phyloP scores from a whole-genome alignment of 169 alveolate species.

The Amoebophrya sp. region DNA sequence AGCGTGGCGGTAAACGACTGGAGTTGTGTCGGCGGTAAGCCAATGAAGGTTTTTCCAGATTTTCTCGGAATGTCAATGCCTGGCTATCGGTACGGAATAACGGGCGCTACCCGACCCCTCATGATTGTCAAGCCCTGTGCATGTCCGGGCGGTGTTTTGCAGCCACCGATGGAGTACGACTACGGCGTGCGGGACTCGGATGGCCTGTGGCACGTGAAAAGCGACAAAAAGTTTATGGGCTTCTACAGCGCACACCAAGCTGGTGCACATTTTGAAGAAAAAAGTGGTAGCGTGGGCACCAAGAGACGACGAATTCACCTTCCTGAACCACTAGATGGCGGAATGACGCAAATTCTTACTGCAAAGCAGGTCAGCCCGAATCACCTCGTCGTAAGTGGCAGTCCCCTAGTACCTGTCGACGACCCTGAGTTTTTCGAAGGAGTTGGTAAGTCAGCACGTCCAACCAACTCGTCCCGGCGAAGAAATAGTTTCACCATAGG shows the following conservation, averaged over 20 bases:
- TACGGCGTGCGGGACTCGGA: neutral
- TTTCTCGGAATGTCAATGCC: neutral
- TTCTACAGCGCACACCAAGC: neutral
- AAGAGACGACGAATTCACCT: neutral
- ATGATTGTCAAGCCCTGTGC: neutral
- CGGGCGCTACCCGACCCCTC: neutral
- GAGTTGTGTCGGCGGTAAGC: neutral
- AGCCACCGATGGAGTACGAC: neutral
- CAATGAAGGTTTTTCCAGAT: neutral
- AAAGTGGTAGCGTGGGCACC: neutral
- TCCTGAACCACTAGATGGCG: neutral
- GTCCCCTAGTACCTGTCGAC: no score
- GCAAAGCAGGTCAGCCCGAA: neutral
- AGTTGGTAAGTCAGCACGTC: no score
- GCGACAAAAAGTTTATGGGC: neutral
- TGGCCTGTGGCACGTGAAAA: neutral
- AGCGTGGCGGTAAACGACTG: neutral
- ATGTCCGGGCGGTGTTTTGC: neutral
- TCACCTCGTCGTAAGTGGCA: neutral
- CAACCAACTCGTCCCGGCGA: no score
- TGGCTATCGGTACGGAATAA: neutral
- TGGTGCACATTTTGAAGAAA: neutral
- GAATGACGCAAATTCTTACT: neutral
- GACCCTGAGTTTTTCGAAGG: no score
- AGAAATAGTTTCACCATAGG: no score